Percentiles rank a stretch among this genome's conserved stretches.
These are phyloP conservation scores for Cutaneotrichosporon sp. DNA, from an alignment of 1,284 basidiomycete species.

Conservation along the genomic window DNA sequence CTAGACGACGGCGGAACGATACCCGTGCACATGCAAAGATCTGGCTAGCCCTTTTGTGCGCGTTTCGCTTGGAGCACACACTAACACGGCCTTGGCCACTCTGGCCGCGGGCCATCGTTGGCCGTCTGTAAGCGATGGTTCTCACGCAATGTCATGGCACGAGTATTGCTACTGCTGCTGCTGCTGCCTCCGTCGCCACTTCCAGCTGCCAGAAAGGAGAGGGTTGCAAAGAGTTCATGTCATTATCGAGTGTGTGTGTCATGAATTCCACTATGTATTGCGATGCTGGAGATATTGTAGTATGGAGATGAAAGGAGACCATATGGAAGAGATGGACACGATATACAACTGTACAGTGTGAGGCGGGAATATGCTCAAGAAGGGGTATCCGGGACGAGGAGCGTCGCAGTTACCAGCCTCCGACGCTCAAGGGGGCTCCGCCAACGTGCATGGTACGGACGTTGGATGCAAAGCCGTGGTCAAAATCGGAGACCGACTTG, in stretches of 20 bases:
- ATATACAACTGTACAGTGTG: conserved; percentile 28
- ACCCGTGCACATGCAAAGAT: neutral
- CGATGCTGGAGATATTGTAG: conserved; percentile 18
- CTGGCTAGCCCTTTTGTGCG: neutral
- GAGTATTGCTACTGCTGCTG: too few species aligned
- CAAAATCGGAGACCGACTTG: conserved; percentile 20
- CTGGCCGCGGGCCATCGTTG: neutral
- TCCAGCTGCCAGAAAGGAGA: neutral
- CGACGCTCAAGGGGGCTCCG: conserved; percentile 20
- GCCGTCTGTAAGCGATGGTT: neutral
- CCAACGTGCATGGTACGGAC: conserved; percentile 17
- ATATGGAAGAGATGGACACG: conserved; percentile 16
- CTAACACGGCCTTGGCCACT: neutral
- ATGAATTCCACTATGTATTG: conserved; percentile 11
- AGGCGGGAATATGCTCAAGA: conserved; percentile 10
- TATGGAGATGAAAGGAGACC: conserved; percentile 7
- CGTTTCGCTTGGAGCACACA: neutral
- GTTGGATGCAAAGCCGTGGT: conserved; percentile 17
- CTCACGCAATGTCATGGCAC: too few species aligned
- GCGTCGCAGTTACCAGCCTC: conserved; percentile 19
- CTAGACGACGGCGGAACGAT: neutral
- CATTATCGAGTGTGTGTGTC: conserved; percentile 14
- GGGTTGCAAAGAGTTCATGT: conserved; percentile 9
- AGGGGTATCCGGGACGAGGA: neutral
- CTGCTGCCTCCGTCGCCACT: too few species aligned